These are phyloP conservation scores for Lyophyllum atratum DNA, from an alignment of 768 basidiomycete genomes.

Conservation along the genomic window DNA sequence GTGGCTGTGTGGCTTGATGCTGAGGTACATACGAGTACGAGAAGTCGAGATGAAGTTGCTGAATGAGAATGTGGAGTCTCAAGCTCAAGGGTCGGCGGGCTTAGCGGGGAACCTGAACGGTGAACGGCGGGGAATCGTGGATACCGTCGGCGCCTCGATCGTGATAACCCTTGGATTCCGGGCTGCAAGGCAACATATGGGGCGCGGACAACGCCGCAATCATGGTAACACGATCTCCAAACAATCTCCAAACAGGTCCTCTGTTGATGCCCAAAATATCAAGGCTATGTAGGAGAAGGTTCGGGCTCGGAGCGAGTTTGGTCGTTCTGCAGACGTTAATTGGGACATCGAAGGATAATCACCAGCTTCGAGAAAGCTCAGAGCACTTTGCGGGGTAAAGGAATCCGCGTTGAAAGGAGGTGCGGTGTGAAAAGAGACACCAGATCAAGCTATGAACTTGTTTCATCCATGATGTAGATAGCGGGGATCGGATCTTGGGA, in stretches of 20 bases:
- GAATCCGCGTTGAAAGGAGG: neutral
- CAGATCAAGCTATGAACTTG: constrained; percentile 3
- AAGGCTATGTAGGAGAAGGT: neutral
- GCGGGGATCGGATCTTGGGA: neutral
- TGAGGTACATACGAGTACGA: too few relatives aligned
- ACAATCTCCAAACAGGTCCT: too few relatives aligned
- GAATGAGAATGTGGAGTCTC: neutral
- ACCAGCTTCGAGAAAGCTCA: neutral
- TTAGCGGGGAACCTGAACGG: too few relatives aligned
- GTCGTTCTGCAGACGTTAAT: neutral
- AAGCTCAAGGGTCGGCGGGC: neutral
- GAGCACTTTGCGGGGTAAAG: neutral
- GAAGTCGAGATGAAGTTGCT: neutral
- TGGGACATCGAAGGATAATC: neutral
- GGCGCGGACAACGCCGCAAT: neutral
- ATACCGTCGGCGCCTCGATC: too few relatives aligned
- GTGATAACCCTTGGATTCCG: neutral
- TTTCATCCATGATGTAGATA: neutral
- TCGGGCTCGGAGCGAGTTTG: neutral
- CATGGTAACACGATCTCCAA: neutral
- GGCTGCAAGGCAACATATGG: neutral
- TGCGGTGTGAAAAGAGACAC: constrained; percentile 9
- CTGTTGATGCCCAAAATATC: neutral
- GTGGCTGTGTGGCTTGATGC: neutral
- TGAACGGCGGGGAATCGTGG: too few relatives aligned